Evolutionary conservation across 176 grass and related monocot genomes (phyloP).

Genomic region (Musa schizocarpa): DNA sequence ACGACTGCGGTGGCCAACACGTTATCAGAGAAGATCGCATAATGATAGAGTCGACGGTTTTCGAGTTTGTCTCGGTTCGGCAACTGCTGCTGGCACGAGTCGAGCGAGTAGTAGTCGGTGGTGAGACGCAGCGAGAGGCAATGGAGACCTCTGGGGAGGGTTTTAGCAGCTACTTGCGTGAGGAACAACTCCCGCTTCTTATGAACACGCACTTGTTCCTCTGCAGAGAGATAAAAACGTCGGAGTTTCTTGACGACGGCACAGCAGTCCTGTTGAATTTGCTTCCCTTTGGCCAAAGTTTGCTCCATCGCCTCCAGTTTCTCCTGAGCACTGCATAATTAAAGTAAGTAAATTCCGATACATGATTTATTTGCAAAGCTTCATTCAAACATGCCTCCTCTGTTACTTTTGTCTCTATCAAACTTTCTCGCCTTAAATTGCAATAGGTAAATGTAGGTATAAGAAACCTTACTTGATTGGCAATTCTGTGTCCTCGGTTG

Average conservation of each 20-base stretch:
- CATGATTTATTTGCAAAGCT: too few relatives aligned
- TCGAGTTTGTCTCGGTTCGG: conserved; percentile 49
- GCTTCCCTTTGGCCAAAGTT: conserved; percentile 38
- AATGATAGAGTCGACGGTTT: conserved; percentile 68
- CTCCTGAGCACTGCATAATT: conserved; percentile 28
- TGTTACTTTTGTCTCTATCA: too few relatives aligned
- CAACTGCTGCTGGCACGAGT: conserved; percentile 38
- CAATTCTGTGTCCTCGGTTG: not conserved
- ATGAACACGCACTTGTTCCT: conserved; percentile 46
- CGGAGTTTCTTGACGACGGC: conserved; percentile 42
- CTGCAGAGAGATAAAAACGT: conserved; percentile 44
- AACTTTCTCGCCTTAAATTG: not conserved
- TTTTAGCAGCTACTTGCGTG: conserved; percentile 65
- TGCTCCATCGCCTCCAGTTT: conserved; percentile 68
- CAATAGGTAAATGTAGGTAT: not conserved
- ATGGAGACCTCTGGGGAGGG: conserved; percentile 68
- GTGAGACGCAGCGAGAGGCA: conserved; percentile 71
- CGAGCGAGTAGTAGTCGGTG: conserved; percentile 55
- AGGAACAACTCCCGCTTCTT: conserved; percentile 51
- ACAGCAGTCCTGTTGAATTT: conserved; percentile 55
- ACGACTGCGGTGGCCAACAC: conserved; percentile 77
- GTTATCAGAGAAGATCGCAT: conserved; percentile 86
- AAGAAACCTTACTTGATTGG: not conserved
- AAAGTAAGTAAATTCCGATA: not conserved
- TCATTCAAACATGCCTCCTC: too few relatives aligned